Percentiles rank a stretch among this genome's conserved stretches.
Conservation (phyloP, 1,284 basidiomycete genomes). For the Cryptococcus maquisensis region DNA sequence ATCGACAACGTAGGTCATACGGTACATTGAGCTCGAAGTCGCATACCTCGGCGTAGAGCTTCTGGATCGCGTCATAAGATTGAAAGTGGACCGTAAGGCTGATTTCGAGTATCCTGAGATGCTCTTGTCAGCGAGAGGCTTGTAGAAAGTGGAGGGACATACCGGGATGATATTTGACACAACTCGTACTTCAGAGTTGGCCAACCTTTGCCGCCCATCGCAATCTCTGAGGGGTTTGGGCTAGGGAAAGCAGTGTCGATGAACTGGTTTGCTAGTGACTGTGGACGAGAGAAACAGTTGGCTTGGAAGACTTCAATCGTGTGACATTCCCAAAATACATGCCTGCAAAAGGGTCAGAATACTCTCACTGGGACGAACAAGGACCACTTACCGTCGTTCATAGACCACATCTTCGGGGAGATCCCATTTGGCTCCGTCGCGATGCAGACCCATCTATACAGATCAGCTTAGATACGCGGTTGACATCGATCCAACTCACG, state of each 20-base stretch:
- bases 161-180: conserved; percentile 22
- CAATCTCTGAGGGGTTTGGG: conserved; percentile 10
- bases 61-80: conserved; percentile 18
- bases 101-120: conserved; percentile 8
- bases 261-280: conserved; percentile 20
- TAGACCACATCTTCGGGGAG: conserved; percentile 31
- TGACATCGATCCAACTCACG: conserved; percentile 11
- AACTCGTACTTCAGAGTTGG: conserved; percentile 29
- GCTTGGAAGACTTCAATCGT: conserved; percentile 31
- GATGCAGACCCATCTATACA: conserved; percentile 39
- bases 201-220: conserved; percentile 16
- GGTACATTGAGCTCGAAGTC: conserved; percentile 26
- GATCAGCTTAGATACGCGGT: neutral
- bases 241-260: conserved; percentile 32
- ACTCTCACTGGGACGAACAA: neutral
- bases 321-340: conserved; percentile 35
- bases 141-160: neutral
- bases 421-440: conserved; percentile 42
- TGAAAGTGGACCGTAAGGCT: conserved; percentile 19
- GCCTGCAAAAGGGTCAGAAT: conserved; percentile 8
- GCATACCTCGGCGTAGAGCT: conserved; percentile 22
- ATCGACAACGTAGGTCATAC: conserved; percentile 24
- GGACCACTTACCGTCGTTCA: conserved; percentile 29
- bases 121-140: neutral
- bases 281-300: conserved; percentile 37